Conservation (phyloP, 2,329 filamentous ascomycete species). For the Rhynchosporium secalis region DNA sequence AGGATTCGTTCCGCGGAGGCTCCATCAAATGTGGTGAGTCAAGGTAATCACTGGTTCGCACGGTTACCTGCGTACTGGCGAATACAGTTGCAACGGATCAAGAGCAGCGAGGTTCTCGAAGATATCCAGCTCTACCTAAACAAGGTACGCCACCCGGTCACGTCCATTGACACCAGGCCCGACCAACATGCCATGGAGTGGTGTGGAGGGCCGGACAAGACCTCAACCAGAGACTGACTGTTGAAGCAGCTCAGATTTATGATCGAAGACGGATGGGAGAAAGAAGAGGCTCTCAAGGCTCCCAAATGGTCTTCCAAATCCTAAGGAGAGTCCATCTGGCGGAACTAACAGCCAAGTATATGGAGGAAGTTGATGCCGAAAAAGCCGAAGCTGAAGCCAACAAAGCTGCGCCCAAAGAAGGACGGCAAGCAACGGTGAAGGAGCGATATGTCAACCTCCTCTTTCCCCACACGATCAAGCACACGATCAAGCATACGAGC, state of each 20-base stretch:
- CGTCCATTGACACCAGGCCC: too few species aligned
- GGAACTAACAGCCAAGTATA: slow-evolving; percentile 17
- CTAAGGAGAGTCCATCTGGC: too few species aligned
- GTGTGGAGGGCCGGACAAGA: slow-evolving; percentile 13
- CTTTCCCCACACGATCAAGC: too few species aligned
- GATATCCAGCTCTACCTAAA: too few species aligned
- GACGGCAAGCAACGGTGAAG: not conserved
- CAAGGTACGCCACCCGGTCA: too few species aligned
- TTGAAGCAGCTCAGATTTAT: slow-evolving; percentile 19
- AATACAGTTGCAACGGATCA: slow-evolving; percentile 14
- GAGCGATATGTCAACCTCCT: too few species aligned
- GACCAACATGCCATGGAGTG: too few species aligned
- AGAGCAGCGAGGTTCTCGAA: slow-evolving; percentile 16
- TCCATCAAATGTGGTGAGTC: not conserved
- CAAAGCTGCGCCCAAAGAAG: slow-evolving; percentile 14
- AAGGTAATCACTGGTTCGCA: slow-evolving; percentile 1
- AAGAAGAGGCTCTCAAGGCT: slow-evolving; percentile 20
- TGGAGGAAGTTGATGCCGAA: slow-evolving; percentile 15
- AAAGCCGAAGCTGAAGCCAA: slow-evolving; percentile 12
- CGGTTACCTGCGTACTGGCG: slow-evolving; percentile 9
- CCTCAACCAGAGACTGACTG: slow-evolving; percentile 14
- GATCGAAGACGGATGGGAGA: slow-evolving; percentile 18
- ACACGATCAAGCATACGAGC: slow-evolving; percentile 9
- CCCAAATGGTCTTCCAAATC: too few species aligned
- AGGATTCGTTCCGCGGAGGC: slow-evolving; percentile 3